A percentile compares a stretch with the other conserved stretches of the same genome.
Evolutionary conservation across 345 rosid species (phyloP).

Genomic region (Ricinus communis): DNA sequence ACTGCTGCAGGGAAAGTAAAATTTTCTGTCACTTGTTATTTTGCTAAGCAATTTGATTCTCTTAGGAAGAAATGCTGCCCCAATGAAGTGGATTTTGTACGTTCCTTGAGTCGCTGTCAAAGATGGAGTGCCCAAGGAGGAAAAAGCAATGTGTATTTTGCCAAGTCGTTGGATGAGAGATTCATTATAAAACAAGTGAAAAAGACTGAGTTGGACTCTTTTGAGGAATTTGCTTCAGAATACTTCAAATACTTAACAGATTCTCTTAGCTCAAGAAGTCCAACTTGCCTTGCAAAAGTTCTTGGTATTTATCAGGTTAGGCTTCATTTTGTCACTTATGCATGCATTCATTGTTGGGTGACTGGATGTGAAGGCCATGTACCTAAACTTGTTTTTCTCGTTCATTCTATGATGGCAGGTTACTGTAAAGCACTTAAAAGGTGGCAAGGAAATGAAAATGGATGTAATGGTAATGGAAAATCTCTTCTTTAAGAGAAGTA

Average conservation of each 20-base stretch:
- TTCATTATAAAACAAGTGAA: slow-evolving; percentile 88
- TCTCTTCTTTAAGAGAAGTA: slow-evolving; percentile 76
- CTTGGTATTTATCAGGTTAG: slow-evolving; percentile 99
- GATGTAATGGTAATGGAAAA: slow-evolving; percentile 99
- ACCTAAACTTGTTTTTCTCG: slow-evolving; percentile 6
- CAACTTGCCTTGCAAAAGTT: slow-evolving; percentile 96
- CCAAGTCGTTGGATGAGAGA: slow-evolving; percentile 91
- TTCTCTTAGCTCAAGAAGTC: slow-evolving; percentile 69
- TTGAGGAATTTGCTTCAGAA: slow-evolving; percentile 77
- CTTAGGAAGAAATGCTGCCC: slow-evolving; percentile 85
- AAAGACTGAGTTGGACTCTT: slow-evolving; percentile 90
- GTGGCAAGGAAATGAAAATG: slow-evolving; percentile 91
- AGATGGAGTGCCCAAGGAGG: slow-evolving; percentile 99
- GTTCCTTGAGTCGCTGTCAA: slow-evolving; percentile 84
- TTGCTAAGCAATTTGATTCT: slow-evolving; percentile 76
- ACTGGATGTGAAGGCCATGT: not conserved
- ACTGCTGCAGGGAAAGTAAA: slow-evolving; percentile 63
- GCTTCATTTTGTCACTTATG: not conserved
- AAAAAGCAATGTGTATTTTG: slow-evolving; percentile 92
- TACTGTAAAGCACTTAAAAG: slow-evolving; percentile 66
- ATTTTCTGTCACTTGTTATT: slow-evolving; percentile 89
- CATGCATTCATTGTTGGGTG: not conserved
- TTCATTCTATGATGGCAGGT: slow-evolving; percentile 48
- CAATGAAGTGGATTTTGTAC: slow-evolving; percentile 67
- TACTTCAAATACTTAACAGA: slow-evolving; percentile 79